These are phyloP conservation scores for Neofusicoccum kwambonambiense DNA, from an alignment of 2,329 filamentous ascomycete species.

Conservation along the genomic window DNA sequence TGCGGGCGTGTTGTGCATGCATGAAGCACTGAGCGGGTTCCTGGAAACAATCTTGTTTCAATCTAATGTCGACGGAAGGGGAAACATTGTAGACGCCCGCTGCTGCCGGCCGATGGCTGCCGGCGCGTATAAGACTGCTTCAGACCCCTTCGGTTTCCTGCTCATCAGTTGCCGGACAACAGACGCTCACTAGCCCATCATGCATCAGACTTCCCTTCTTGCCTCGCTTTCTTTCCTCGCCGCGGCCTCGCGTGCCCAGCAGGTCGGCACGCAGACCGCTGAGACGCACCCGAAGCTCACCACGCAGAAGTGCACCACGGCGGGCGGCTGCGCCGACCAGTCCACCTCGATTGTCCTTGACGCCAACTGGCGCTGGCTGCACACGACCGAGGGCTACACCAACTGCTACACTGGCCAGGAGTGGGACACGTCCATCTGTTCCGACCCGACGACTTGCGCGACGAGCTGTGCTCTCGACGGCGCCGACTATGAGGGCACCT, in stretches of 20 bases:
- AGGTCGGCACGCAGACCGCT: conserved; percentile 40
- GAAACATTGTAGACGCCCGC: not conserved
- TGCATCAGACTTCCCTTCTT: conserved; percentile 41
- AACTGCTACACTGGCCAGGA: conserved; percentile 51
- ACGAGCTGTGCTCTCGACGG: conserved; percentile 44
- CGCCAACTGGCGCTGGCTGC: conserved; percentile 53
- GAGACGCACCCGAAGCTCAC: conserved; percentile 44
- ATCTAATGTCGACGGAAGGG: not conserved
- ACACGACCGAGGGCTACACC: conserved; percentile 44
- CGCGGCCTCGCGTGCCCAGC: conserved; percentile 42
- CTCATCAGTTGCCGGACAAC: conserved; percentile 14
- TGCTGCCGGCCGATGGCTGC: not conserved
- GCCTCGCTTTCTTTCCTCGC: conserved; percentile 38
- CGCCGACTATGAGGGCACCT: conserved; percentile 44
- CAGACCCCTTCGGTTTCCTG: not conserved
- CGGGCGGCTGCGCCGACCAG: conserved; percentile 40
- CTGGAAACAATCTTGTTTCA: not conserved
- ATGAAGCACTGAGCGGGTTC: not conserved
- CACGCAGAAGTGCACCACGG: conserved; percentile 42
- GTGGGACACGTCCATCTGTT: conserved; percentile 43
- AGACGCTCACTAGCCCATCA: conserved; percentile 24
- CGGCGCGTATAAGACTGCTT: not conserved
- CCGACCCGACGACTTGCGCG: conserved; percentile 38
- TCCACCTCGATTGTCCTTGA: conserved; percentile 42
- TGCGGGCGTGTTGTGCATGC: conserved; percentile 1